Conservation (phyloP, 129 eudicot species). For the Pseudognaphalium luteoalbum region DNA sequence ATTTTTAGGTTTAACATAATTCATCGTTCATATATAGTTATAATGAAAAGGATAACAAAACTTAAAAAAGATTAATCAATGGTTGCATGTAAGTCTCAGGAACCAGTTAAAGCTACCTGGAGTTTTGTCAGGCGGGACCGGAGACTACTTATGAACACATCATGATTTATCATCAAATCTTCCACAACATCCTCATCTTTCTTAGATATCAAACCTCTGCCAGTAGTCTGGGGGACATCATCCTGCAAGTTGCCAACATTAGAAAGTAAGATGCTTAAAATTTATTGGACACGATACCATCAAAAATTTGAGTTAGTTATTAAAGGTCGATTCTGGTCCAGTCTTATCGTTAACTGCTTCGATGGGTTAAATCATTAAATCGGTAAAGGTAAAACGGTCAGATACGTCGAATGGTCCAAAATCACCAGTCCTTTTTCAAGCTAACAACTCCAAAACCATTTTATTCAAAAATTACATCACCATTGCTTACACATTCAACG, state of each 20-base stretch:
- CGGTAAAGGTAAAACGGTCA: not conserved
- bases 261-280: not conserved
- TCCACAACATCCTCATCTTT: conserved; percentile 51
- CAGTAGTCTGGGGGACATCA: conserved; percentile 45
- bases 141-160: conserved; percentile 60
- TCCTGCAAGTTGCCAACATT: conserved; percentile 52
- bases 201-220: conserved; percentile 35
- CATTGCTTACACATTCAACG: not conserved
- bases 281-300: not conserved
- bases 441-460: not conserved
- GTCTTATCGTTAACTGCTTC: not conserved
- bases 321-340: not conserved
- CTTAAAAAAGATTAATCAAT: not conserved
- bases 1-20: not conserved
- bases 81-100: conserved; percentile 8
- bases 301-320: not conserved
- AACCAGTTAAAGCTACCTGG: conserved; percentile 52
- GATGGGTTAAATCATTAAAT: not conserved
- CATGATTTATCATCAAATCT: conserved; percentile 69
- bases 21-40: conserved; percentile 2
- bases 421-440: not conserved
- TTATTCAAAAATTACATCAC: not conserved
- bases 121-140: conserved; percentile 88
- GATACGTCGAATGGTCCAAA: not conserved
- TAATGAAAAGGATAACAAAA: conserved; percentile 8